phyloP scores from a whole-genome alignment of 2,329 filamentous ascomycete genomes.

The Tricladium varicosporioides region DNA sequence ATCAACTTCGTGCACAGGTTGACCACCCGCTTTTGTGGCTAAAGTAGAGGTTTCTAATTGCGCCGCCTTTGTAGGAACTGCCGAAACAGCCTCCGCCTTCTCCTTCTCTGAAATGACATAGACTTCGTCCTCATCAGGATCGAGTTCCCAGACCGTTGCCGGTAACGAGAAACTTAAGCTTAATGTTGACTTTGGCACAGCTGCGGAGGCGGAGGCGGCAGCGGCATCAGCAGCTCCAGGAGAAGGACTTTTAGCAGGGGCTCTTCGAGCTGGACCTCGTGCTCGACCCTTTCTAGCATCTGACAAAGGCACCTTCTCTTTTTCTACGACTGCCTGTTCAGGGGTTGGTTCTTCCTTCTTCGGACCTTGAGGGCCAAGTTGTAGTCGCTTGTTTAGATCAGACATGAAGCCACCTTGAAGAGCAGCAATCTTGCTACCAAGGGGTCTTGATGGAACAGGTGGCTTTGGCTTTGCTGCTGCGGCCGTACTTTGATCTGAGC shows the following conservation, averaged over 20 bases:
- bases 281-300: constrained; percentile 92
- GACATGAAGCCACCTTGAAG: constrained; percentile 90
- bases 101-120: constrained; percentile 28
- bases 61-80: constrained; percentile 13
- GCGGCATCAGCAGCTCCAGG: constrained; percentile 15
- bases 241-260: constrained; percentile 48
- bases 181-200: constrained; percentile 4
- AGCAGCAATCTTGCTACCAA: constrained; percentile 83
- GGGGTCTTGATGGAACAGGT: constrained; percentile 73
- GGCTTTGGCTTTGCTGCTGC: constrained; percentile 72
- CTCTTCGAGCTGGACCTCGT: constrained; percentile 78
- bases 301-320: constrained; percentile 73
- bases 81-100: not conserved
- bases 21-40: constrained; percentile 26
- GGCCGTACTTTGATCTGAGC: constrained; percentile 41
- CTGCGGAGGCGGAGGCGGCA: constrained; percentile 3
- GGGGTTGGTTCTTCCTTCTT: constrained; percentile 68
- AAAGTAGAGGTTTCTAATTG: constrained; percentile 23
- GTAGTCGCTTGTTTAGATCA: constrained; percentile 85
- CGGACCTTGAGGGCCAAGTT: constrained; percentile 76
- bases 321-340: constrained; percentile 55
- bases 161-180: constrained; percentile 32
- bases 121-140: constrained; percentile 40
- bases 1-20: constrained; percentile 21
- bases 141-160: constrained; percentile 41